Conservation (phyloP, 148 eudicot genomes). For the Suaeda aralocaspica region DNA sequence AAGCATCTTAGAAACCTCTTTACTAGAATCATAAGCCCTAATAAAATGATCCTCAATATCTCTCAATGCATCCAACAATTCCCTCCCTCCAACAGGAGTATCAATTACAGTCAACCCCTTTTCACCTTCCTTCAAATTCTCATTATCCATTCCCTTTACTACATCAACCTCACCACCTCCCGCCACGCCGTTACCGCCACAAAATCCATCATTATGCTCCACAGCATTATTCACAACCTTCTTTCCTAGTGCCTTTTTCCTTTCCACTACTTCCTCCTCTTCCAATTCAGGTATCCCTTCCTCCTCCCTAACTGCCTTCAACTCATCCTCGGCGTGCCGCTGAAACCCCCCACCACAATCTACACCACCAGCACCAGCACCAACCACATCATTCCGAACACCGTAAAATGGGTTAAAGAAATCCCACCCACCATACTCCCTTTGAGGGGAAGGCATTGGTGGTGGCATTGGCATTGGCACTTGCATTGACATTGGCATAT, state of each 20-base stretch:
- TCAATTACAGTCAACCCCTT: conserved; percentile 64
- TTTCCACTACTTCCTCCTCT: conserved; percentile 43
- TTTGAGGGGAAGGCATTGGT: conserved; percentile 63
- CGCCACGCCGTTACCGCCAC: conserved; percentile 9
- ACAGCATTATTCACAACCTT: conserved; percentile 3
- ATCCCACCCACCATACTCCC: conserved; percentile 96
- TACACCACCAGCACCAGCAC: conserved; percentile 10
- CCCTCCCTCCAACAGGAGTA: conserved; percentile 59
- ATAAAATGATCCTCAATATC: conserved; percentile 82
- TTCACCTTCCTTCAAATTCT: conserved; percentile 32
- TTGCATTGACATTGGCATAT: conserved; percentile 30
- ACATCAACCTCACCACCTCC: conserved; percentile 37
- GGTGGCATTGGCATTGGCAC: conserved; percentile 47
- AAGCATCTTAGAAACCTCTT: conserved; percentile 72
- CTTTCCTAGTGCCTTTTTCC: conserved; percentile 25
- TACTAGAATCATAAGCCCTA: conserved; percentile 82
- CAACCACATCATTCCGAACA: conserved; percentile 42
- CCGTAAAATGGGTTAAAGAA: conserved; percentile 79
- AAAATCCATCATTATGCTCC: not conserved
- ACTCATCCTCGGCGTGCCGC: conserved; percentile 49
- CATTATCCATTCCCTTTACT: conserved; percentile 32
- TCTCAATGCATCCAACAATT: conserved; percentile 75
- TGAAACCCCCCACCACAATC: conserved; percentile 37
- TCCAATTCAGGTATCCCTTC: conserved; percentile 84
- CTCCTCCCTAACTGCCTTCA: conserved; percentile 70